Evolutionary conservation across 2,329 filamentous ascomycete species (phyloP), one percentile per base, ranked within the genome.

Genomic region (Beauveria sp.): DNA sequence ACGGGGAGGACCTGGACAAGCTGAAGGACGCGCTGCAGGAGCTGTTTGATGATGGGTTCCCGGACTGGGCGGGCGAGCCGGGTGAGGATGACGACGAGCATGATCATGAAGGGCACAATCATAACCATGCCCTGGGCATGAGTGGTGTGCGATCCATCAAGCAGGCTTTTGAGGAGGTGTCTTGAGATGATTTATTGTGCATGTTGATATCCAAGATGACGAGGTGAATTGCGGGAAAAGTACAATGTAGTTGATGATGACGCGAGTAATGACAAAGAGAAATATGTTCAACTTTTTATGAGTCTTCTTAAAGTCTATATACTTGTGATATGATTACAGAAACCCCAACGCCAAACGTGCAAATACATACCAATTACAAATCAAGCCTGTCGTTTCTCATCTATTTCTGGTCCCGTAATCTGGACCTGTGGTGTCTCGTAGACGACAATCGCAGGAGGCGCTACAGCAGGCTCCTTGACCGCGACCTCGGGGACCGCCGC

Each of bases 21-120:
- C 82, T 79, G 63, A 72, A 76, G 31, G 77, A 83, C 42, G 76
- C 72, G 42, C 62, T 86, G 61, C 71, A 74, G 46, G 74, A 77
- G 8, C 62, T 82, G 49, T 87, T 84, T 73, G 83, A 86, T 63
- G 84, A 87, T 69, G 80, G 80, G 1, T 85, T 82, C 66, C 81
- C 82, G 7, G 80, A 81, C 52, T 86, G 83, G 83, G 74, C 77
- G 0, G 76, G 74, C 28, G 76, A 83, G 83, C 74, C 77, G 0
- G 76, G 74, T 28, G 76, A 80, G 67, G 75, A 74, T 3, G 71
- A 75, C 0, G 74, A 76, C 0, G 73, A 72, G 31, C 68, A 70
- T 12, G 70, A 75, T 10, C 68, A 73, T 3, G 67, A 71, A 7
- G 62, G 62, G 12, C 62, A 63, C 28, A 31, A 51, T 14, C 61